phyloP scores from a whole-genome alignment of 1,284 basidiomycete species.

The Phenoliferia sp. region DNA sequence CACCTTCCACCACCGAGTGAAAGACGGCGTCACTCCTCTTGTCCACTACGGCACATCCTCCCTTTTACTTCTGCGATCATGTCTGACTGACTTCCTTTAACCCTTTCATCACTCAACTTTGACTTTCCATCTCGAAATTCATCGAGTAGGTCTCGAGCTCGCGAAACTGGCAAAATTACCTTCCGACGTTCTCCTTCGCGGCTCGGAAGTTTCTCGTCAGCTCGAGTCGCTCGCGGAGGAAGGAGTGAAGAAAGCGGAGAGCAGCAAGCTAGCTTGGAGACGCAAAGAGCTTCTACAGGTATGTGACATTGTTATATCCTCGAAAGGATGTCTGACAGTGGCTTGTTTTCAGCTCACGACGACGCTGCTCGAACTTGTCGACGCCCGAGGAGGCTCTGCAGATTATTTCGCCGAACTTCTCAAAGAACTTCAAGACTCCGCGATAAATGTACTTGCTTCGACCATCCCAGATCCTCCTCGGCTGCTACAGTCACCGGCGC shows the following conservation, averaged over 20 bases:
- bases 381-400: neutral
- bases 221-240: conserved; percentile 59
- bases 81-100: neutral
- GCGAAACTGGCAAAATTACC: conserved; percentile 79
- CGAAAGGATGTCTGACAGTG: too few species aligned
- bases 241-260: conserved; percentile 57
- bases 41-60: conserved; percentile 42
- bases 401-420: neutral
- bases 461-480: neutral
- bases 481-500: neutral
- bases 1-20: conserved; percentile 54
- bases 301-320: conserved; percentile 17
- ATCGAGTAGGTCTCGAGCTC: conserved; percentile 71
- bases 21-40: conserved; percentile 37
- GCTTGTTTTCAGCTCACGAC: conserved; percentile 2
- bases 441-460: neutral
- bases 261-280: conserved; percentile 55
- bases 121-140: conserved; percentile 46
- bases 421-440: neutral
- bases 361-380: neutral
- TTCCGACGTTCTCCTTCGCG: conserved; percentile 57
- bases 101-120: conserved; percentile 50
- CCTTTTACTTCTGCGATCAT: neutral
- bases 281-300: conserved; percentile 67
- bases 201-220: conserved; percentile 56